Percentiles rank a stretch among this genome's conserved stretches.
Conservation (phyloP, 2,329 filamentous ascomycete species). For the Arthroderma sp. region DNA sequence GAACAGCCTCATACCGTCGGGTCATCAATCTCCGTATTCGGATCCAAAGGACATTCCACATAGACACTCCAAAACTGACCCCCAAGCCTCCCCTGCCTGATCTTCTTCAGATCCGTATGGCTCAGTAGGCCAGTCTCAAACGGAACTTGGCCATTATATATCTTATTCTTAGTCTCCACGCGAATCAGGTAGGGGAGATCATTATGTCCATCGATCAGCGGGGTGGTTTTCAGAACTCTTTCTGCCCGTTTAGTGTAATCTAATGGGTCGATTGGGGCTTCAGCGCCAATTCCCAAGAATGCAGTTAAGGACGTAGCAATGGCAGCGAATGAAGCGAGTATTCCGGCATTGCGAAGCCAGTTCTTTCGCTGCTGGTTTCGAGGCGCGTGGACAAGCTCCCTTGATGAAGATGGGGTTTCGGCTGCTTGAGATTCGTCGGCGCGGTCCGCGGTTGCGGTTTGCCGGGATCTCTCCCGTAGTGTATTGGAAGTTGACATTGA, state of each 20-base stretch:
- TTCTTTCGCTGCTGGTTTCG: neutral
- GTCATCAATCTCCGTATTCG: slow-evolving; percentile 10
- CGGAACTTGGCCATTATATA: slow-evolving; percentile 15
- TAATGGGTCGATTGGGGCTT: slow-evolving; percentile 1
- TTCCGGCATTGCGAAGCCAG: neutral
- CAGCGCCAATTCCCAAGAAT: neutral
- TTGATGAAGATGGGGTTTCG: too few species aligned
- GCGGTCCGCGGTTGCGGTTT: too few species aligned
- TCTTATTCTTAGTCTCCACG: slow-evolving; percentile 14
- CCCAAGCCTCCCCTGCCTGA: slow-evolving; percentile 17
- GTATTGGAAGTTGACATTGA: too few species aligned
- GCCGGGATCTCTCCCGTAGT: too few species aligned
- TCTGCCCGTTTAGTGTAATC: slow-evolving; percentile 5
- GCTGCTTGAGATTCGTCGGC: too few species aligned
- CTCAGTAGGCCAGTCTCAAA: slow-evolving; percentile 12
- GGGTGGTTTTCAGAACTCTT: slow-evolving; percentile 13
- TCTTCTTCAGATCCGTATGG: slow-evolving; percentile 17
- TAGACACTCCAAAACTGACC: slow-evolving; percentile 23
- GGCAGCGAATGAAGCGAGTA: neutral
- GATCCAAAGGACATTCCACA: slow-evolving; percentile 12
- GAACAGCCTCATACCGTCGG: slow-evolving; percentile 9
- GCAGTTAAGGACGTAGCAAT: neutral
- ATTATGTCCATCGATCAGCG: slow-evolving; percentile 22
- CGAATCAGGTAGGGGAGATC: slow-evolving; percentile 19
- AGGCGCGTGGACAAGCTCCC: neutral